These are phyloP conservation scores for Nothophoma quercina DNA, from an alignment of 2,329 filamentous ascomycete species.

Conservation along the genomic window DNA sequence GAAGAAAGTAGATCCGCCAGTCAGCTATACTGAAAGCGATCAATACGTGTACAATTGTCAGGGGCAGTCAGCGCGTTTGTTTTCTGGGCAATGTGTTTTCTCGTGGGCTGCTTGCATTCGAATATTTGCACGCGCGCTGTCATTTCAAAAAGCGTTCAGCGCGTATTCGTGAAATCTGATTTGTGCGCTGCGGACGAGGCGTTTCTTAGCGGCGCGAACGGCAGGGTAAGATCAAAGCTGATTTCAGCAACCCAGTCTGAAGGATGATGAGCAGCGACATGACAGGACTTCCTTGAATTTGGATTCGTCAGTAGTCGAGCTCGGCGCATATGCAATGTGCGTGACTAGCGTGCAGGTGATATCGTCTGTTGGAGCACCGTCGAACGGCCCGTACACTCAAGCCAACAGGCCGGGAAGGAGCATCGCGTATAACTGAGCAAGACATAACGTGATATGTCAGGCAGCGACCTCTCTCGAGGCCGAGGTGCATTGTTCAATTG, in stretches of 20 bases:
- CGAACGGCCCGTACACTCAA: neutral
- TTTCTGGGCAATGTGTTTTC: neutral
- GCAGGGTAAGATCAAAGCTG: neutral
- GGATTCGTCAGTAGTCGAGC: neutral
- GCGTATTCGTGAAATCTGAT: neutral
- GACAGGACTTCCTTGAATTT: neutral
- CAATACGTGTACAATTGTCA: neutral
- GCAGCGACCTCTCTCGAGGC: no score
- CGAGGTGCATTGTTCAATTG: no score
- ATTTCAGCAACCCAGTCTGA: neutral
- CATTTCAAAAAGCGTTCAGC: neutral
- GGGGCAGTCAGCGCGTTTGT: neutral
- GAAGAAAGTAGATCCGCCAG: neutral
- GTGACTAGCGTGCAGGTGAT: neutral
- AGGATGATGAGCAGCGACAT: neutral
- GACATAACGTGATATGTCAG: no score
- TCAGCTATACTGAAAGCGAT: neutral
- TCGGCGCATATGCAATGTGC: neutral
- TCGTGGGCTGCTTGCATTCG: neutral
- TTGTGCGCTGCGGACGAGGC: neutral
- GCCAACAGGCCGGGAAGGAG: no score
- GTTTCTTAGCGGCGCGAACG: neutral
- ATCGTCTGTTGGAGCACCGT: neutral
- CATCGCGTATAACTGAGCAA: no score
- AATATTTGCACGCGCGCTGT: slow-evolving; percentile 1